Evolutionary conservation across 176 grass and related monocot genomes (phyloP), one percentile per base, ranked within the genome.

Genomic region (Phoenix roebelenii): DNA sequence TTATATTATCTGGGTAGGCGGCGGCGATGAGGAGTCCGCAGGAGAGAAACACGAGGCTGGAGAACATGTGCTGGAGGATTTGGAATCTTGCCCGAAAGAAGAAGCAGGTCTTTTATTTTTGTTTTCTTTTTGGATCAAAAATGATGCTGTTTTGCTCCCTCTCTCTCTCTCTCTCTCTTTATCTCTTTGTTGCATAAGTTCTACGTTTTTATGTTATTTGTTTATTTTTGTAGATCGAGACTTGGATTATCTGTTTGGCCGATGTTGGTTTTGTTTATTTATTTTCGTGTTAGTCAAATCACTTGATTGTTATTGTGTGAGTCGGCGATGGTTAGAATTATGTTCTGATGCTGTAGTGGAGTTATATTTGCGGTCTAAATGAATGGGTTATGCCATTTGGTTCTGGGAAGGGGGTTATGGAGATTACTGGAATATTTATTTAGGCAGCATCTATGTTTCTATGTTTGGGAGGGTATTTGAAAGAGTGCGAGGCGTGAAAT

Each of bases 61-160:
- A 97, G 73, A 97, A 97, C 72, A 97, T 97, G 93, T 88, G 87
- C 23, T 97, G 93, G 93, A 88, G 93, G 78, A 92, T 97, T 78
- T 97, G 87, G 93, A 98, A 98, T 83, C 83, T 98, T 52, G 87
- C 93, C 1, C 83, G 93, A 65, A 98, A 98, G 84, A 97, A 97
- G 87, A 92, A 92, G 74, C 79, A 88, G 93, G 93, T 59, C 19
- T 61, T 60, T 25, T 68, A 18, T 26, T 63, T 62, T 67, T 15
- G 10, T 49, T 44, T 68, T 12, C 20, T 64, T 58, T 7, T 74
- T 50, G 10, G 7, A 12, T 76, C 50, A 44, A 44, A 44, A 44
- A 44, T 10, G 35, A 44, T 14, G 35, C 35, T 10, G 9, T 44
- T 44, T 12, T 44, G 35, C 35, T 12, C 35, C 6, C 28, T 30